These are phyloP conservation scores for Dacryopinax spathularia DNA, from an alignment of 768 basidiomycete genomes.

Conservation along the genomic window DNA sequence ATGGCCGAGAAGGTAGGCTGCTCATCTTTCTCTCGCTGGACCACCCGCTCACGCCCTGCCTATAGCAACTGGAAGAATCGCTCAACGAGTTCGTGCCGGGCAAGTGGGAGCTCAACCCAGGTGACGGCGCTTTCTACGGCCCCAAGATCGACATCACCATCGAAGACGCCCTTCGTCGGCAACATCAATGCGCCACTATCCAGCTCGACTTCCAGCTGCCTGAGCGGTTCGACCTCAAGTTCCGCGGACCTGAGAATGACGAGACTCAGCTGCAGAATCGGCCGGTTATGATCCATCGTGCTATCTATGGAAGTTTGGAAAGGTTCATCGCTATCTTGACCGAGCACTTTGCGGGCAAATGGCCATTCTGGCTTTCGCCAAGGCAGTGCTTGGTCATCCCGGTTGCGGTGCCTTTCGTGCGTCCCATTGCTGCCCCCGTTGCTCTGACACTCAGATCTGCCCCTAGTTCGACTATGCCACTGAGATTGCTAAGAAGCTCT, in stretches of 20 bases:
- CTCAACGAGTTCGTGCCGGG: slow-evolving; percentile 78
- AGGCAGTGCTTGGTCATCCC: slow-evolving; percentile 90
- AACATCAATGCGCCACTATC: slow-evolving; percentile 97
- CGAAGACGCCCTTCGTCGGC: slow-evolving; percentile 76
- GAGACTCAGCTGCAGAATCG: slow-evolving; percentile 43
- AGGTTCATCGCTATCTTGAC: slow-evolving; percentile 94
- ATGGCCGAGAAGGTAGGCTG: slow-evolving; percentile 65
- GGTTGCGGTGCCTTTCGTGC: slow-evolving; percentile 73
- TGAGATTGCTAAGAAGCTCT: slow-evolving; percentile 56
- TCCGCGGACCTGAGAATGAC: slow-evolving; percentile 62
- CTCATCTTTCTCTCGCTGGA: slow-evolving; percentile 16
- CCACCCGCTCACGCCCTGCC: not conserved
- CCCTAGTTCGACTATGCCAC: slow-evolving; percentile 76
- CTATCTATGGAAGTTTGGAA: slow-evolving; percentile 85
- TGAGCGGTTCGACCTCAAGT: slow-evolving; percentile 87
- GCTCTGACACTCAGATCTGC: not conserved
- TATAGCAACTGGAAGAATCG: slow-evolving; percentile 66
- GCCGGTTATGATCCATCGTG: slow-evolving; percentile 97
- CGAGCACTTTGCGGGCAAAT: slow-evolving; percentile 95
- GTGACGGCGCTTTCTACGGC: slow-evolving; percentile 98
- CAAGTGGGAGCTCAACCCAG: slow-evolving; percentile 84
- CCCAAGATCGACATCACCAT: slow-evolving; percentile 98
- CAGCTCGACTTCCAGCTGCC: slow-evolving; percentile 98
- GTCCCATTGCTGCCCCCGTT: not conserved
- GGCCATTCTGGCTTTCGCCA: slow-evolving; percentile 99